A percentile compares a stretch with the other conserved stretches of the same genome.
Conservation (phyloP, 1,284 basidiomycete species). For the Trichosporon sp. region DNA sequence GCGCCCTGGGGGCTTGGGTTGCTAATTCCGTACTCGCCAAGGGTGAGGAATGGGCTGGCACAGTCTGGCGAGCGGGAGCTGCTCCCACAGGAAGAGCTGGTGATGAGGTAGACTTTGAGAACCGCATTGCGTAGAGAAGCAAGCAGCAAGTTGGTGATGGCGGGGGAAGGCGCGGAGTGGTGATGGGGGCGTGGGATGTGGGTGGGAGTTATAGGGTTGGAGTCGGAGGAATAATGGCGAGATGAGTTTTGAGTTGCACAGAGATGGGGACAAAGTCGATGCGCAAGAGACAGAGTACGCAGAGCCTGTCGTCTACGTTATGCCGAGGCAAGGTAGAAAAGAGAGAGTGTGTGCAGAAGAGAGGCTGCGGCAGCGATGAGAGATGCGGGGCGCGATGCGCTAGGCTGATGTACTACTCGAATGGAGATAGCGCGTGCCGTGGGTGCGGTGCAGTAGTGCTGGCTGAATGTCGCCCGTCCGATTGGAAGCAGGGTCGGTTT, state of each 20-base stretch:
- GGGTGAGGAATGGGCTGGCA: neutral
- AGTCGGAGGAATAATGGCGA: neutral
- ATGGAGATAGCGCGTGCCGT: neutral
- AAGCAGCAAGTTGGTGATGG: neutral
- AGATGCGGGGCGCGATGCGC: neutral
- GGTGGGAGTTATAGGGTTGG: neutral
- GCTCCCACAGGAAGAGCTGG: neutral
- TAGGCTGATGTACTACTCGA: neutral
- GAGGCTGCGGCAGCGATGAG: neutral
- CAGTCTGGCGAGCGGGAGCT: neutral
- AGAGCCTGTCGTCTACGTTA: neutral
- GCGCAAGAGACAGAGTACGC: neutral
- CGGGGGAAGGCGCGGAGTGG: neutral
- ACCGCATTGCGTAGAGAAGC: neutral
- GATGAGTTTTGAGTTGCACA: neutral
- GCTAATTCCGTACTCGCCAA: neutral
- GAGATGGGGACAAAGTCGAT: neutral
- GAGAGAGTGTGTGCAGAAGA: neutral
- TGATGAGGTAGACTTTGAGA: neutral
- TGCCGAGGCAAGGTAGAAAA: neutral
- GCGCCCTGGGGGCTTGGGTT: neutral
- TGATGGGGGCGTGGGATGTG: neutral
- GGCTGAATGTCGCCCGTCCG: neutral
- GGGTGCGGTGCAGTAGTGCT: neutral
- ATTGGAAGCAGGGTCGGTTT: neutral